Base-by-base conservation (phyloP, 768 basidiomycete genomes). In the Serpula lacrymans region DNA sequence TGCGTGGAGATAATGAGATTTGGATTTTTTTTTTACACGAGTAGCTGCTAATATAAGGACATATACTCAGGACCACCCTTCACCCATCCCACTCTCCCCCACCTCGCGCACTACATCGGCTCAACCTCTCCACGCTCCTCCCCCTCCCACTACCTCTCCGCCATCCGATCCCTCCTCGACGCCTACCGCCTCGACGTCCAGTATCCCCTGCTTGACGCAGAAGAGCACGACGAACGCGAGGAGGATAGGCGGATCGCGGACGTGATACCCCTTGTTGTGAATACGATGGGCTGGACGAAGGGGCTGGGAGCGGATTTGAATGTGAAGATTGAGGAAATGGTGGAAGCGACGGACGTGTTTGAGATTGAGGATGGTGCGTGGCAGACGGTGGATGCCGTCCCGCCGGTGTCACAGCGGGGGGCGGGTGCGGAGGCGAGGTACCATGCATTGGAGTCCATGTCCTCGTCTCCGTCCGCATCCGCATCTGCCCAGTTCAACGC, bases 211-310 rank as follows among this genome's bases (percentile, higher is more conserved):
- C 39, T 60, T 5, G 48, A 50, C 14, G 46, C 43, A 10, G 47
- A 58, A 17, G 34, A 25, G 52, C 34, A 30, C 12, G 55, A 58
- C 6, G 57, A 60, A 3, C 60, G 63, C 5, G 44, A 60, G 1
- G 55, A 35, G 0, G 66, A 70, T 32, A 46, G 48, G 22, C 70
- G 75, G 29, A 72, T 84, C 17, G 51, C 57, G 5, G 80, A 84
- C 35, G 45, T 64, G 20, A 77, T 93, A 4, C 95, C 95, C 0
- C 76, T 97, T 13, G 78, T 97, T 12, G 77, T 98, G 38, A 99
- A 98, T 58, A 97, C 89, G 0, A 94, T 95, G 81, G 95, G 95
- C 2, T 99, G 95, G 95, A 77, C 77, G 5, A 97, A 94, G 58
- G 95, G 95, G 6, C 77, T 96, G 3, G 95, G 95, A 3, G 83